Conservation (phyloP, 1,284 basidiomycete genomes). For the Vanrija sp. region DNA sequence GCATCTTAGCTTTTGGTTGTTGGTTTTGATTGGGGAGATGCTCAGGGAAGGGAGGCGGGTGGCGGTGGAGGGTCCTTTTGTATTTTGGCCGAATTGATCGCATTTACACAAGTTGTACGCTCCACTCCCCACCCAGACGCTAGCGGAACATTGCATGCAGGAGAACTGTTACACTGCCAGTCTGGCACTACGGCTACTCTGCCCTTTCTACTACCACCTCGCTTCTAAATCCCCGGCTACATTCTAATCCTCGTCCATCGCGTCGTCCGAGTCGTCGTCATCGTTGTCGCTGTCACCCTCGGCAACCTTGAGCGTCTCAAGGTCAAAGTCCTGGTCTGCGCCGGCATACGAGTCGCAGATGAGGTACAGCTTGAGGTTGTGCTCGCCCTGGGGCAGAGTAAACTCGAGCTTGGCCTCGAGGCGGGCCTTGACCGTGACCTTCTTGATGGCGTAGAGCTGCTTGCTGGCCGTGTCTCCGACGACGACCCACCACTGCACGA, state of each 20-base stretch:
- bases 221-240: too few species aligned
- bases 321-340: constrained; percentile 81
- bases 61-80: too few species aligned
- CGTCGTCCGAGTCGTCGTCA: constrained; percentile 53
- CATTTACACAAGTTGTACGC: too few species aligned
- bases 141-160: neutral
- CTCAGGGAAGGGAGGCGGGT: too few species aligned
- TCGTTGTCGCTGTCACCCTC: constrained; percentile 81
- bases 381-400: constrained; percentile 74
- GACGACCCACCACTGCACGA: constrained; percentile 96
- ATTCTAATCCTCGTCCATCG: constrained; percentile 20
- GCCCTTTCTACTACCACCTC: neutral
- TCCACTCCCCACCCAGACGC: too few species aligned
- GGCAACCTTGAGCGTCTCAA: constrained; percentile 74
- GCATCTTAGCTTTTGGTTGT: too few species aligned
- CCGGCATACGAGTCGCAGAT: constrained; percentile 90
- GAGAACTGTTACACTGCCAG: neutral
- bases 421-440: constrained; percentile 77
- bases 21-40: too few species aligned
- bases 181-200: neutral
- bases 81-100: too few species aligned
- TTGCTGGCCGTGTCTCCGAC: constrained; percentile 69
- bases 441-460: constrained; percentile 87
- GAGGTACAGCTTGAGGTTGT: constrained; percentile 77
- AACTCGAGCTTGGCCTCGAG: constrained; percentile 84